Conservation (phyloP, 495 filamentous ascomycete species). For the Penicillium ochrochloron region DNA sequence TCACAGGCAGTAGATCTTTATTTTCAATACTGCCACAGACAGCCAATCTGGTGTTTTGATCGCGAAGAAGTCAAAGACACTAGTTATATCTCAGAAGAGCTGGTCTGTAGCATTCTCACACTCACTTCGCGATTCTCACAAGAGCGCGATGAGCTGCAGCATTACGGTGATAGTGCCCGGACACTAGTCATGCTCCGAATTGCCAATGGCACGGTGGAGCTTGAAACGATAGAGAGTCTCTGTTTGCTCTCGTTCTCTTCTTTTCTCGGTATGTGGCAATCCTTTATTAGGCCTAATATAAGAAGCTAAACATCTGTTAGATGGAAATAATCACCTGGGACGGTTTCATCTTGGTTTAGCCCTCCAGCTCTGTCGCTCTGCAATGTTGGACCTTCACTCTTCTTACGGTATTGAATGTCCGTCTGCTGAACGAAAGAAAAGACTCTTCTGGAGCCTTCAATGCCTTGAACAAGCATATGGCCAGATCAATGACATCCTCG, state of each 20-base stretch:
- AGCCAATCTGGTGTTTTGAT: conserved; percentile 55
- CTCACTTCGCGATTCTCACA: conserved; percentile 47
- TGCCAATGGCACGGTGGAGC: conserved; percentile 50
- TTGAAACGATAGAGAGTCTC: conserved; percentile 51
- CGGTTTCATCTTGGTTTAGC: conserved; percentile 50
- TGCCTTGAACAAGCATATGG: conserved; percentile 47
- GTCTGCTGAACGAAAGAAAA: conserved; percentile 44
- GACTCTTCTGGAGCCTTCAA: conserved; percentile 52
- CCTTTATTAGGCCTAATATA: neutral
- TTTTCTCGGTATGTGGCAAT: conserved; percentile 41
- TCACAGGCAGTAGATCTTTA: conserved; percentile 46
- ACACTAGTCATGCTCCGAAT: conserved; percentile 53
- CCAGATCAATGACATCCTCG: conserved; percentile 47
- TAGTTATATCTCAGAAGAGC: conserved; percentile 43
- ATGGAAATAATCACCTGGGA: conserved; percentile 46
- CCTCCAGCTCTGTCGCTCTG: conserved; percentile 50
- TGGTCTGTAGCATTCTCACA: conserved; percentile 48
- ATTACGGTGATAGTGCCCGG: conserved; percentile 47
- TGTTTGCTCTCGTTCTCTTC: conserved; percentile 50
- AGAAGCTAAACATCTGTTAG: conserved; percentile 22
- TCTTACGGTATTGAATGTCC: conserved; percentile 37
- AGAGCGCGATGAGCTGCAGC: conserved; percentile 42
- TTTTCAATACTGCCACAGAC: conserved; percentile 51
- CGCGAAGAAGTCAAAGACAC: conserved; percentile 47
- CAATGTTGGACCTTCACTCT: conserved; percentile 46